Evolutionary conservation across 2,329 filamentous ascomycete genomes (phyloP), one percentile per base, ranked within the genome.

Genomic region (Neofusicoccum laricinum): DNA sequence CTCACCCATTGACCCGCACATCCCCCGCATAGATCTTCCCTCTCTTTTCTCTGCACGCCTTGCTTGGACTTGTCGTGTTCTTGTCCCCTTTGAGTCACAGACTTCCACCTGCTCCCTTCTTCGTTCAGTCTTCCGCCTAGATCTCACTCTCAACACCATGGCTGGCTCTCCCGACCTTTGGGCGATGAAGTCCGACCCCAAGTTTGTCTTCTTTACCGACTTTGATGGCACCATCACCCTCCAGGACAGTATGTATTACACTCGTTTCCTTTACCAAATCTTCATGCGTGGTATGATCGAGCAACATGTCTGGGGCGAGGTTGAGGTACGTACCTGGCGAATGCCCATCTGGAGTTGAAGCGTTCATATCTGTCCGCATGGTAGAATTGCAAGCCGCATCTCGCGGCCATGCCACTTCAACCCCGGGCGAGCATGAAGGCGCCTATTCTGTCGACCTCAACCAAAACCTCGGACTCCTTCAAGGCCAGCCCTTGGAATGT

Each of bases 121-220:
- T 43, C 53, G 2, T 61, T 21, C 15, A n/a, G 30, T 57, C n/a
- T 34, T 34, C 25, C 30, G 19, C 21, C 53, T 38, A 21, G n/a
- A 49, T 48, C 40, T 57, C 40, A 46, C 48, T 46, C 43, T 40
- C 43, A 30, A 62, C 65, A 70, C 63, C 21, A 71, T 72, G 71
- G 70, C 71, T 55, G 64, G 53, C 38, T 11, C 70, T 57, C 69
- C 73, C 45, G 75, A 78, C 40, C 76, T 83, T 55, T 76, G 77
- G 55, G 79, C 80, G 50, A 77, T 83, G 79, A 76, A 79, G 68
- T 77, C 75, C 65, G 88, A 90, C 76, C 93, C 93, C 59, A 90
- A 92, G 80, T 91, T 92, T 82, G 93, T 99, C 82, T 97, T 99
- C 86, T 98, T 98, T 83, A 97, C 93, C 70, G 95, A 99, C 81